These are phyloP conservation scores for Scedosporium aurantiacum DNA, from an alignment of 2,329 filamentous ascomycete genomes.

Conservation along the genomic window DNA sequence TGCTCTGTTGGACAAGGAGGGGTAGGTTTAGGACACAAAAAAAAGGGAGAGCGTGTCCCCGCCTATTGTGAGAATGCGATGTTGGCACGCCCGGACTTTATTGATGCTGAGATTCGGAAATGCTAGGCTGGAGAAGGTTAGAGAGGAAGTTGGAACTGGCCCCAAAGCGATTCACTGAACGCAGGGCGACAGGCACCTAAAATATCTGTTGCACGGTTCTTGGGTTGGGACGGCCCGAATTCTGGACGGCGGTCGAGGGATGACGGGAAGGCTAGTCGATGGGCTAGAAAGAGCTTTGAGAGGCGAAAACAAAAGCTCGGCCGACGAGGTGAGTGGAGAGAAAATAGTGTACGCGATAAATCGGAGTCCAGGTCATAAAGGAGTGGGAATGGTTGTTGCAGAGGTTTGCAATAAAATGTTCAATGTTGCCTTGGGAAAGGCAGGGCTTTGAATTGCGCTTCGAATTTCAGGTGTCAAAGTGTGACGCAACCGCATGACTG, in stretches of 20 bases:
- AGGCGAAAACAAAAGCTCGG: not conserved
- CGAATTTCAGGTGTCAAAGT: not conserved
- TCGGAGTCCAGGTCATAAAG: not conserved
- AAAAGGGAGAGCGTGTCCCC: not conserved
- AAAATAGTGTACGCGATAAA: not conserved
- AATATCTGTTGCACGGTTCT: too few species aligned
- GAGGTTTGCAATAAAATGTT: not conserved
- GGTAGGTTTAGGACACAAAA: not conserved
- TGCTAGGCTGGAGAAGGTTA: not conserved
- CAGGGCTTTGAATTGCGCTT: not conserved
- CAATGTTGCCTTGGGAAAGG: not conserved
- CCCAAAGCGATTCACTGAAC: not conserved
- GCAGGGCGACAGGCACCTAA: not conserved
- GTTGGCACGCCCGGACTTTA: not conserved
- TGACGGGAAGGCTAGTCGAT: not conserved
- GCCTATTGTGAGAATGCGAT: not conserved
- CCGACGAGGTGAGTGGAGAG: not conserved
- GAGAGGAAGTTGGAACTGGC: not conserved
- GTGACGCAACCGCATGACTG: not conserved
- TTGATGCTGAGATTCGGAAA: not conserved
- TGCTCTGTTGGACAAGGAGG: constrained; percentile 1
- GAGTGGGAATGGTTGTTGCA: too few species aligned
- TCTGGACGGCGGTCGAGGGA: not conserved
- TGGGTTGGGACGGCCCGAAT: not conserved
- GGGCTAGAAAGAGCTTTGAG: not conserved